Conservation (phyloP, 108 stramenopile species). For the Nitzschia sp. region DNA sequence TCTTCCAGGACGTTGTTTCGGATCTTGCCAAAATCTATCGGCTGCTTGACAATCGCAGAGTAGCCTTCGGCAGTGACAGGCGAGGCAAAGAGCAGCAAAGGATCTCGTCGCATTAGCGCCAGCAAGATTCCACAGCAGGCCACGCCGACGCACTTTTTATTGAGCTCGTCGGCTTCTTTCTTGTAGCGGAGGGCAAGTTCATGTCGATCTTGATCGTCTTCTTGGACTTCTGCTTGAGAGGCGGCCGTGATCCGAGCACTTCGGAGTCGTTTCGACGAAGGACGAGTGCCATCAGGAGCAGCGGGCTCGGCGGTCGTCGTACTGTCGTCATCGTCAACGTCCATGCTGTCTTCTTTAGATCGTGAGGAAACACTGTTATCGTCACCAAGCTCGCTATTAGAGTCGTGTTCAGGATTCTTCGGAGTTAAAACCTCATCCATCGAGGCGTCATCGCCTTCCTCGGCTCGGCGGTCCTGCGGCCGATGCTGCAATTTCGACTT, state of each 20-base stretch:
- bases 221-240: not conserved
- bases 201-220: conserved; percentile 38
- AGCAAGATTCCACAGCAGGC: conserved; percentile 70
- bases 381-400: not conserved
- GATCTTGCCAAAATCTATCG: conserved; percentile 78
- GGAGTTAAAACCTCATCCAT: not conserved
- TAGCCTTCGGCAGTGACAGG: conserved; percentile 73
- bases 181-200: conserved; percentile 37
- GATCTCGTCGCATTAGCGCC: conserved; percentile 75
- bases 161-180: conserved; percentile 57
- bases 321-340: conserved; percentile 8
- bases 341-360: conserved; percentile 14
- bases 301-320: not conserved
- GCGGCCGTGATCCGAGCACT: conserved; percentile 20
- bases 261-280: conserved; percentile 6
- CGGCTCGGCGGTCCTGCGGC: conserved; percentile 6
- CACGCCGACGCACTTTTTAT: conserved; percentile 53
- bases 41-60: conserved; percentile 58
- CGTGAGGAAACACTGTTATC: conserved; percentile 10
- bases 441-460: conserved; percentile 8
- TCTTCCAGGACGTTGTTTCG: conserved; percentile 51
- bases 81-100: conserved; percentile 74
- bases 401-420: not conserved
- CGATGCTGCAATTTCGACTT: not conserved
- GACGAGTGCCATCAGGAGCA: not conserved